Conservation (phyloP, 768 basidiomycete genomes). For the Pleurotus platypus region DNA sequence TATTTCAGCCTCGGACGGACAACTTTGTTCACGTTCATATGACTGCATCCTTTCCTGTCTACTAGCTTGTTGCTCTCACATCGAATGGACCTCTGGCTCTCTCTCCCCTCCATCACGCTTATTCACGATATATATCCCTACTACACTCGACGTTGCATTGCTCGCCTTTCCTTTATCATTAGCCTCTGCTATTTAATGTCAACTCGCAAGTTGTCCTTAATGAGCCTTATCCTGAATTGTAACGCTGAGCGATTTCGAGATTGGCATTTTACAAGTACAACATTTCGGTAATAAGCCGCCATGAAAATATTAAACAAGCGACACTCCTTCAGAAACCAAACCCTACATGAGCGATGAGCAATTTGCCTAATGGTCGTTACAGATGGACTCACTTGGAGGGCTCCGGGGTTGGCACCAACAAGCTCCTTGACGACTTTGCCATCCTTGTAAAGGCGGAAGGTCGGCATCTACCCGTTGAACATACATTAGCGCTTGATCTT, state of each 20-base stretch:
- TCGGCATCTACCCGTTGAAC: constrained; percentile 22
- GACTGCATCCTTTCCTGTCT: background rate
- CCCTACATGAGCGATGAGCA: no score
- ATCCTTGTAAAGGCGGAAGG: constrained; percentile 34
- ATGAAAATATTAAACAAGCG: no score
- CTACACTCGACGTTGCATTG: background rate
- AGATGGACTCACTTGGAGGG: constrained; percentile 33
- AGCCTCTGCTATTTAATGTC: constrained; percentile 6
- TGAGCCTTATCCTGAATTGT: no score
- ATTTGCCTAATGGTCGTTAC: no score
- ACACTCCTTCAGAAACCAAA: no score
- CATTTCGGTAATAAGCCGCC: no score
- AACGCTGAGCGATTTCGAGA: no score
- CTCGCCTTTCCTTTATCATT: constrained; percentile 1
- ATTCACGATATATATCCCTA: constrained; percentile 3
- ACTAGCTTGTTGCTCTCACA: background rate
- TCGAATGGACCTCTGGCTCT: background rate
- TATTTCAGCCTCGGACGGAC: background rate
- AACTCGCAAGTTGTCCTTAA: no score
- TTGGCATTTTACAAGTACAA: no score
- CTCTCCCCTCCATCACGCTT: constrained; percentile 1
- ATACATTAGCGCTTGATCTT: no score
- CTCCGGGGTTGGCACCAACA: constrained; percentile 44
- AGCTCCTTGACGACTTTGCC: constrained; percentile 31
- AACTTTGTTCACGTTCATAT: constrained; percentile 7